Evolutionary conservation across 305 asterid species (phyloP).

Genomic region (Fraxinus greggii): DNA sequence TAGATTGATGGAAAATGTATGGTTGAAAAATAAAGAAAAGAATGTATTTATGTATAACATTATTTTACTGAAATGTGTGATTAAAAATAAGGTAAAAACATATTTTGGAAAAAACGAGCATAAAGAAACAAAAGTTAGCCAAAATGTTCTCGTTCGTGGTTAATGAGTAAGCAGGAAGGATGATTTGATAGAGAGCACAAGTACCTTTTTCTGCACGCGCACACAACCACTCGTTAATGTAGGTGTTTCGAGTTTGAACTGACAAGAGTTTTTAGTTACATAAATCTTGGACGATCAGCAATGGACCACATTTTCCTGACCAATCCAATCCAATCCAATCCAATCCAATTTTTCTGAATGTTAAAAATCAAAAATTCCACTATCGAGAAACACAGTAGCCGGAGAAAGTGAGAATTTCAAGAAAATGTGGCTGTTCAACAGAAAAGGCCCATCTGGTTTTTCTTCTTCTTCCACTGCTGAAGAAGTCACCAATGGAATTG

Average conservation of each 20-base stretch:
- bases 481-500: constrained; percentile 67
- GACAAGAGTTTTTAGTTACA: background rate
- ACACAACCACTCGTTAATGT: background rate
- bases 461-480: constrained; percentile 69
- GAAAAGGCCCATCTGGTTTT: constrained; percentile 64
- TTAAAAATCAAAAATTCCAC: background rate
- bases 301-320: background rate
- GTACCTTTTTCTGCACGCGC: background rate
- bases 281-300: background rate
- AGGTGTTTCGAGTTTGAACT: background rate
- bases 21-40: too few relatives aligned
- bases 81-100: too few relatives aligned
- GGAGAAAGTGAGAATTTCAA: background rate
- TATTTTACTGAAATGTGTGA: too few relatives aligned
- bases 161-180: background rate
- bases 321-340: background rate
- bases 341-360: background rate
- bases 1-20: background rate
- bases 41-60: too few relatives aligned
- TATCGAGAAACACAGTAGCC: background rate
- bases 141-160: background rate
- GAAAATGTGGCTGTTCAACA: constrained; percentile 48
- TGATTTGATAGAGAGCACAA: background rate
- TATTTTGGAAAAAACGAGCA: too few relatives aligned
- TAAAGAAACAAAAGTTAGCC: background rate